Evolutionary conservation across 2,329 filamentous ascomycete species (phyloP).

Genomic region (Aureobasidium sp.): DNA sequence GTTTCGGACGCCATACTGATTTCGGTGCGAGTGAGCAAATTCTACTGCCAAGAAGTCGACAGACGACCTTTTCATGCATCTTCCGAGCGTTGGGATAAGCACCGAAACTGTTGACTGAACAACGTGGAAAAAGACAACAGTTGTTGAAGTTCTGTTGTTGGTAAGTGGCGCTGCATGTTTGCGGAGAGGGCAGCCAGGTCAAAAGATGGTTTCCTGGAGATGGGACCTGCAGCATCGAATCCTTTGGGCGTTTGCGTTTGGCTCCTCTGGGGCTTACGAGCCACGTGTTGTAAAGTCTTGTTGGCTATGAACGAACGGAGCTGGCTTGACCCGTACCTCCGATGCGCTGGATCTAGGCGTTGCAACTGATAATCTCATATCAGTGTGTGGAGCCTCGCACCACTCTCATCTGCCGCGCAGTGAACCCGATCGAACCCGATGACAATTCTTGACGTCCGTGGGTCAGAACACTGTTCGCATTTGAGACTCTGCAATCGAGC

Average conservation of each 20-base stretch:
- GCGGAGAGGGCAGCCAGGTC: background rate
- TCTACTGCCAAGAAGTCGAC: conserved; percentile 7
- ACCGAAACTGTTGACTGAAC: background rate
- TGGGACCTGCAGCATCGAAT: background rate
- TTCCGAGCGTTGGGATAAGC: background rate
- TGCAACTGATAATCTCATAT: conserved; percentile 7
- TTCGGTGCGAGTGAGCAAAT: conserved; percentile 8
- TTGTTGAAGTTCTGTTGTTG: background rate
- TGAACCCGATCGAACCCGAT: background rate
- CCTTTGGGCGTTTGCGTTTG: background rate
- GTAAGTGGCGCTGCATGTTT: background rate
- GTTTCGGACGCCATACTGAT: conserved; percentile 7
- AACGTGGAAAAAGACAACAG: background rate
- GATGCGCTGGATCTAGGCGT: conserved; percentile 6
- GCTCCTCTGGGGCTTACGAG: background rate
- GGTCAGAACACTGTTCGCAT: background rate
- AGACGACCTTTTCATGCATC: background rate
- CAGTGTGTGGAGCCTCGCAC: conserved; percentile 4
- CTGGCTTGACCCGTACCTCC: background rate
- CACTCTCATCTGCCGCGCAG: conserved; percentile 4
- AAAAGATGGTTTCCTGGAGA: too few species aligned
- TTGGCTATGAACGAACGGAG: background rate
- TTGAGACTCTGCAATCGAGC: background rate
- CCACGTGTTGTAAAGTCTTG: conserved; percentile 3
- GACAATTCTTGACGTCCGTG: background rate